phyloP scores from a whole-genome alignment of 352 stramenopile species.

The Phytophthora sp. region DNA sequence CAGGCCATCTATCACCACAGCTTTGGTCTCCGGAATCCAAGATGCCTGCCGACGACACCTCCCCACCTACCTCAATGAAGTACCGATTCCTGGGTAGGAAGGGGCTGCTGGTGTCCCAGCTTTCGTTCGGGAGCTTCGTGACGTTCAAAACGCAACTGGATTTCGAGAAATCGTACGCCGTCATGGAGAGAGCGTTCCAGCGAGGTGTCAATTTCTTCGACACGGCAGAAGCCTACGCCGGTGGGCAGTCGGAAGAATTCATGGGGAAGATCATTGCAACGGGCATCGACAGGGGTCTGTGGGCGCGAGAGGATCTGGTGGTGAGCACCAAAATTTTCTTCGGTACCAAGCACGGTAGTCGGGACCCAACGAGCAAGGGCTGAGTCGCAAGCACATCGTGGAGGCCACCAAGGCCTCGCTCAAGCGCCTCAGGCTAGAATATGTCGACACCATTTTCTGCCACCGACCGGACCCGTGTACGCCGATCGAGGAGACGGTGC shows the following conservation, averaged over 20 bases:
- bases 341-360: constrained; percentile 26
- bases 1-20: not conserved
- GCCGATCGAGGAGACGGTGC: constrained; percentile 62
- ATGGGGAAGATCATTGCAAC: constrained; percentile 59
- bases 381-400: constrained; percentile 48
- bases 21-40: not conserved
- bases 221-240: constrained; percentile 57
- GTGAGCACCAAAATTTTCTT: constrained; percentile 76
- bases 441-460: constrained; percentile 62
- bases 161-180: constrained; percentile 52
- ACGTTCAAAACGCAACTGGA: constrained; percentile 53
- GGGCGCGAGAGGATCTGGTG: constrained; percentile 60
- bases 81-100: constrained; percentile 58
- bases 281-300: constrained; percentile 48
- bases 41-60: constrained; percentile 9
- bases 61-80: constrained; percentile 30
- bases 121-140: constrained; percentile 58
- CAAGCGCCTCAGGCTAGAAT: constrained; percentile 46
- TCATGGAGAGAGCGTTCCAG: constrained; percentile 61
- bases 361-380: constrained; percentile 31
- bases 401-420: constrained; percentile 49
- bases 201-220: constrained; percentile 74
- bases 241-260: constrained; percentile 50
- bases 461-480: constrained; percentile 53
- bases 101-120: constrained; percentile 49